Conservation (phyloP, 768 basidiomycete genomes). For the Saitozyma podzolica region DNA sequence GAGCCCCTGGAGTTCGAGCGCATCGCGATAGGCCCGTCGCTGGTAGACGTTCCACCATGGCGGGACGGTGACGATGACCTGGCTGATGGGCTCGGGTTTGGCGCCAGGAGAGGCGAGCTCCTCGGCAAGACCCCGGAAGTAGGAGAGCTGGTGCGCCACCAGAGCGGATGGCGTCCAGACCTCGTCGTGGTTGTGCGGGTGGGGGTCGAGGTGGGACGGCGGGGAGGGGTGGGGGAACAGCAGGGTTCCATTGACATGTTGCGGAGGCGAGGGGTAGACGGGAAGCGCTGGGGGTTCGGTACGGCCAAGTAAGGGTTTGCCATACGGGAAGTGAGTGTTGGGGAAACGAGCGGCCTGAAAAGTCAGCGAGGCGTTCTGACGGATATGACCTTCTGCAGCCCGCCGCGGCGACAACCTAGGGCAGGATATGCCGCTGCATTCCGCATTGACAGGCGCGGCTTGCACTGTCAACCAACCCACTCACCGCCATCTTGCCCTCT, state of each 20-base stretch:
- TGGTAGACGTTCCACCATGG: conserved; percentile 87
- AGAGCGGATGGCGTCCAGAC: conserved; percentile 83
- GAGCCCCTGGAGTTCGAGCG: conserved; percentile 86
- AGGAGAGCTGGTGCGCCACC: conserved; percentile 88
- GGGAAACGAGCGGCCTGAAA: conserved; percentile 87
- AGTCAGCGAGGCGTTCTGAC: neutral
- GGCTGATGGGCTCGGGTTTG: conserved; percentile 69
- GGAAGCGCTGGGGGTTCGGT: conserved; percentile 23
- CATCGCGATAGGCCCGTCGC: conserved; percentile 86
- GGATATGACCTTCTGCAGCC: neutral
- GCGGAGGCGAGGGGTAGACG: conserved; percentile 47
- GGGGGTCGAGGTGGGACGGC: conserved; percentile 33
- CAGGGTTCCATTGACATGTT: conserved; percentile 32
- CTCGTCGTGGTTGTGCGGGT: conserved; percentile 45
- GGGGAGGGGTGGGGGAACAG: conserved; percentile 44
- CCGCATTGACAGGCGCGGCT: neutral
- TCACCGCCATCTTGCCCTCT: conserved; percentile 83
- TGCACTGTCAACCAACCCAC: conserved; percentile 45
- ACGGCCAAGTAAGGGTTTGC: conserved; percentile 76
- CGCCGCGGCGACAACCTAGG: neutral
- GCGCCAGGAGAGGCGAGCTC: conserved; percentile 55
- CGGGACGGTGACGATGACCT: conserved; percentile 87
- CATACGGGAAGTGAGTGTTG: conserved; percentile 74
- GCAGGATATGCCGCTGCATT: neutral
- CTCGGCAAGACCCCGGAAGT: conserved; percentile 86